Conservation (phyloP, 2,329 filamentous ascomycete genomes). For the Conoideocrella luteorostrata region DNA sequence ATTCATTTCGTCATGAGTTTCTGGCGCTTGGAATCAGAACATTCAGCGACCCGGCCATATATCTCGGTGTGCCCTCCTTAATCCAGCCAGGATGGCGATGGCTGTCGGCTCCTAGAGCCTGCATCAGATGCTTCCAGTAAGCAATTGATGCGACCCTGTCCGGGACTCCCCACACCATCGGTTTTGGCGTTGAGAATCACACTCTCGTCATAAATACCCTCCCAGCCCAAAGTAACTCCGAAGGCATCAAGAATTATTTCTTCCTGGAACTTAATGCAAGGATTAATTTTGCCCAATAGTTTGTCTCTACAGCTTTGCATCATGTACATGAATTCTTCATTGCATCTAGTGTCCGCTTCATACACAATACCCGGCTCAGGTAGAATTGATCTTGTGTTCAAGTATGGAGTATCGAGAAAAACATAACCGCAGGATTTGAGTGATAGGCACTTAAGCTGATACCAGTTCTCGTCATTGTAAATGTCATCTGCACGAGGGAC, state of each 20-base stretch:
- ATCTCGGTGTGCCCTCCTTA: no score
- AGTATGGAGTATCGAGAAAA: constrained; percentile 28
- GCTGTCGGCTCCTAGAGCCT: background rate
- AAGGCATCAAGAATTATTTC: constrained; percentile 23
- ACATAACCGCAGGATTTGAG: constrained; percentile 60
- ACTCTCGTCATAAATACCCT: constrained; percentile 23
- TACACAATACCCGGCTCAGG: constrained; percentile 12
- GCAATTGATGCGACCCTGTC: constrained; percentile 35
- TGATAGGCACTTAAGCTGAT: constrained; percentile 32
- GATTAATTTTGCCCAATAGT: constrained; percentile 28
- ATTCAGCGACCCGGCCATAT: no score
- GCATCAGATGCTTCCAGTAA: constrained; percentile 17
- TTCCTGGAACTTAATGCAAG: constrained; percentile 24
- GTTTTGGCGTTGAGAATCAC: constrained; percentile 24
- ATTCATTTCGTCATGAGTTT: background rate
- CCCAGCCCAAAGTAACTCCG: constrained; percentile 32
- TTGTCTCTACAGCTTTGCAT: constrained; percentile 32
- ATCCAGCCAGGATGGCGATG: background rate
- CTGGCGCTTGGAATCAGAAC: no score
- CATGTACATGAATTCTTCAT: constrained; percentile 15
- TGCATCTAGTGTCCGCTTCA: no score
- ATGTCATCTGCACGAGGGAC: constrained; percentile 11
- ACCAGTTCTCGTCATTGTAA: constrained; percentile 19
- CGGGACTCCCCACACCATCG: constrained; percentile 30
- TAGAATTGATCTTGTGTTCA: constrained; percentile 31